A percentile compares a stretch with the other conserved stretches of the same genome.
These are phyloP conservation scores for Collariella sp. DNA, from an alignment of 495 filamentous ascomycete species.

Conservation along the genomic window DNA sequence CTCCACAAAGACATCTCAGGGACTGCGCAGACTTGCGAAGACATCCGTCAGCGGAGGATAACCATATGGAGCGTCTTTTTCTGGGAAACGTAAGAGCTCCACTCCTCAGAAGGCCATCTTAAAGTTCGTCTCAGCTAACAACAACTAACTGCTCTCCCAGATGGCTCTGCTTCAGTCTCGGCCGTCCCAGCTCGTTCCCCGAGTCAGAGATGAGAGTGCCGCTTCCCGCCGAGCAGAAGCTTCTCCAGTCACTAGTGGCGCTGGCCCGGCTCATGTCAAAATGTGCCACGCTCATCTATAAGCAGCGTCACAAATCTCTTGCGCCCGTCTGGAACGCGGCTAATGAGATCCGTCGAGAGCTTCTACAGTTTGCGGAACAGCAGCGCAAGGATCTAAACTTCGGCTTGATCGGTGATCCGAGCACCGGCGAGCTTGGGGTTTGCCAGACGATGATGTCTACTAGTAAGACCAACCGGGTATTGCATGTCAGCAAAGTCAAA, in stretches of 20 bases:
- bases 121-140: not conserved
- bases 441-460: conserved; percentile 1
- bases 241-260: conserved; percentile 1
- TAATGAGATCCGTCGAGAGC: not conserved
- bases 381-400: conserved; percentile 1
- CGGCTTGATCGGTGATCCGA: not conserved
- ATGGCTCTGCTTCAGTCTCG: conserved; percentile 2
- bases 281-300: conserved; percentile 2
- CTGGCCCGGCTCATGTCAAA: not conserved
- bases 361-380: not conserved
- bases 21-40: not conserved
- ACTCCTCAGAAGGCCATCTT: not conserved
- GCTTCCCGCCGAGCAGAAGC: conserved; percentile 1
- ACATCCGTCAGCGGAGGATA: not conserved
- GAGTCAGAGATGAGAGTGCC: not conserved
- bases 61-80: not conserved
- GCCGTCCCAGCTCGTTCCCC: conserved; percentile 1
- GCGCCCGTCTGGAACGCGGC: not conserved
- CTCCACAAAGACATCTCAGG: not conserved
- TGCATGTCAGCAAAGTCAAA: not conserved
- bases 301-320: conserved; percentile 3
- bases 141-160: not conserved
- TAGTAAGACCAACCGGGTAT: not conserved
- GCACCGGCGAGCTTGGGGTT: not conserved
- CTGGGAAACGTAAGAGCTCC: not conserved